These are phyloP conservation scores for Lathyrus aphaca DNA, from an alignment of 306 rosid species.

Conservation along the genomic window DNA sequence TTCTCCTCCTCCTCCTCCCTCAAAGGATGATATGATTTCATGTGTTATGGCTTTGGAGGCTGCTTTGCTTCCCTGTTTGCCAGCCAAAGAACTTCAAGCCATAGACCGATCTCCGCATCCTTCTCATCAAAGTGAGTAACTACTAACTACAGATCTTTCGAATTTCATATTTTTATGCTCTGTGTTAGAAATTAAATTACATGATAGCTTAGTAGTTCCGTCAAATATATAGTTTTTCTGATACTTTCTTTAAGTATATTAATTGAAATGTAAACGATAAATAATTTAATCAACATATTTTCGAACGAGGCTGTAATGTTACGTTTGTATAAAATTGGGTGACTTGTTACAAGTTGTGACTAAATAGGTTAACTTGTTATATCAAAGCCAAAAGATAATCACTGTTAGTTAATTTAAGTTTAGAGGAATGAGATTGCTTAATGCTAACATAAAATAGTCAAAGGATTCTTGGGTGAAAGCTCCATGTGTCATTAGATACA, in stretches of 20 bases:
- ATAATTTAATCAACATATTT: background rate
- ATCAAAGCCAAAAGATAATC: conserved; percentile 4
- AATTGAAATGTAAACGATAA: background rate
- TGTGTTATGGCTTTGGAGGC: conserved; percentile 82
- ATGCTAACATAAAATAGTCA: conserved; percentile 5
- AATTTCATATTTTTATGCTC: background rate
- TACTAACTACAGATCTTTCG: conserved; percentile 23
- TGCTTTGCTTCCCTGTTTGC: conserved; percentile 97
- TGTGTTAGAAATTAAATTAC: background rate
- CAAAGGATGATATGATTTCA: conserved; percentile 76
- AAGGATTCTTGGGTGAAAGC: background rate
- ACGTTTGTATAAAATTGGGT: background rate
- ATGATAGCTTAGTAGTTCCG: conserved; percentile 9
- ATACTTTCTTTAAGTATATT: background rate
- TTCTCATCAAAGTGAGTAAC: conserved; percentile 87
- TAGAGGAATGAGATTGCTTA: background rate
- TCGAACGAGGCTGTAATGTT: background rate
- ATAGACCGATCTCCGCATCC: conserved; percentile 93
- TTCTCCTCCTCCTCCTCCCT: conserved; percentile 51
- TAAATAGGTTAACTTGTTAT: background rate
- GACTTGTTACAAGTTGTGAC: background rate
- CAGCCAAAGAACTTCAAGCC: conserved; percentile 97
- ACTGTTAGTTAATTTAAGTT: conserved; percentile 6
- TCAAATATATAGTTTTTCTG: background rate
- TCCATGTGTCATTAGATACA: background rate